phyloP scores from a whole-genome alignment of 2,329 filamentous ascomycete genomes.

The Diplodia mutila region DNA sequence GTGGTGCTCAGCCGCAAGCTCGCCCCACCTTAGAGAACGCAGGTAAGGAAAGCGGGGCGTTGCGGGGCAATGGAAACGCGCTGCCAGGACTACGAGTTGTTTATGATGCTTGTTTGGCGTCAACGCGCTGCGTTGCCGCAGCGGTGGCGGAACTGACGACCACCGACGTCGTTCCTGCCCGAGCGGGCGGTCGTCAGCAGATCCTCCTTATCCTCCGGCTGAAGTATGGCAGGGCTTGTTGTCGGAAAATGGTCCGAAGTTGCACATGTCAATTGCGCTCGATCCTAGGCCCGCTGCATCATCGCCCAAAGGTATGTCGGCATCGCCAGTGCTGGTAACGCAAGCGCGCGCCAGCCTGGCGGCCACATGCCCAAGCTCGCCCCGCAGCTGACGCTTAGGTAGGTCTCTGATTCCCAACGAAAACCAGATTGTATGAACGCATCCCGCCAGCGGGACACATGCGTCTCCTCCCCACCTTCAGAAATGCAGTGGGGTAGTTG shows the following conservation, averaged over 20 bases:
- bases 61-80: neutral
- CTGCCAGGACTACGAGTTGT: neutral
- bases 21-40: slow-evolving; percentile 12
- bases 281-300: neutral
- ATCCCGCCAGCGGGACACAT: neutral
- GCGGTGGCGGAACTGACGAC: neutral
- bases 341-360: neutral
- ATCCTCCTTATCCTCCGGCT: neutral
- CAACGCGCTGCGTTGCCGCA: neutral
- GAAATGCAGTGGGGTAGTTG: neutral
- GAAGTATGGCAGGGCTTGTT: too few relatives aligned
- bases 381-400: slow-evolving; percentile 16
- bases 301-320: neutral
- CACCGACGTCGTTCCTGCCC: neutral
- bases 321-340: neutral
- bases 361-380: neutral
- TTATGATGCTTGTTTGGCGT: neutral
- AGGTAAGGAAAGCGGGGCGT: neutral
- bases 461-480: neutral
- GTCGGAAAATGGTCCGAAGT: neutral
- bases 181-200: neutral
- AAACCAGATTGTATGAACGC: neutral
- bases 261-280: slow-evolving; percentile 7
- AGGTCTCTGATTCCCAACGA: slow-evolving; percentile 11
- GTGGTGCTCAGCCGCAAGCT: slow-evolving; percentile 6